phyloP scores from a whole-genome alignment of 306 rosid species.

The Elaeagnus macrophylla region DNA sequence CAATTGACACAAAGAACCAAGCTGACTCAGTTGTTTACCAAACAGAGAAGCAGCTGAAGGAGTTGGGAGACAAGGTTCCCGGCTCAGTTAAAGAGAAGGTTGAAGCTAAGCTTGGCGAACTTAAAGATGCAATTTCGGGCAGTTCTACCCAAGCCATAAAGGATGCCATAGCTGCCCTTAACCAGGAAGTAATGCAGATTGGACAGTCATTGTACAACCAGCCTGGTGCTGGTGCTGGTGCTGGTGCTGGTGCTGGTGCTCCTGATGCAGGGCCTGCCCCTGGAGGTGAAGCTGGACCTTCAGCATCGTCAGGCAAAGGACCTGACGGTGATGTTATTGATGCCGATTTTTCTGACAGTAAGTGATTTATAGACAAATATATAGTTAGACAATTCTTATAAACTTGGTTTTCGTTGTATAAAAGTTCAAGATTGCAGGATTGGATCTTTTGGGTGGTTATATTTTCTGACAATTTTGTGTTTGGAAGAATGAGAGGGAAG shows the following conservation, averaged over 20 bases:
- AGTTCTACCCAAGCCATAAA: conserved; percentile 68
- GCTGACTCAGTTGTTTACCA: conserved; percentile 91
- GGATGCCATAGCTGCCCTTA: conserved; percentile 85
- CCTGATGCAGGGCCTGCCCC: conserved; percentile 34
- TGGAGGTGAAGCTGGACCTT: conserved; percentile 54
- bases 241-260: conserved; percentile 6
- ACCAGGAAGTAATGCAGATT: conserved; percentile 93
- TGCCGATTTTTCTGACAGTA: conserved; percentile 78
- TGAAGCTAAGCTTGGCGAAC: conserved; percentile 73
- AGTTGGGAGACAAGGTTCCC: conserved; percentile 86
- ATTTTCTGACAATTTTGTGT: neutral
- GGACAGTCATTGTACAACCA: conserved; percentile 89
- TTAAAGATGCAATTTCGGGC: conserved; percentile 69
- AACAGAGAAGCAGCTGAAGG: conserved; percentile 90
- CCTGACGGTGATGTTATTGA: conserved; percentile 80
- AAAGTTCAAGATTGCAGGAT: neutral
- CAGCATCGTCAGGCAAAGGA: conserved; percentile 59
- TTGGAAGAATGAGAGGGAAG: neutral
- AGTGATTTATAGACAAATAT: conserved; percentile 23
- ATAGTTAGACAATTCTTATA: neutral
- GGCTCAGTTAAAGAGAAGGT: conserved; percentile 89
- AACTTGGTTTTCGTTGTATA: neutral
- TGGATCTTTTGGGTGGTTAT: neutral
- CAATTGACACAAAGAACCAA: conserved; percentile 86
- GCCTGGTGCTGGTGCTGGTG: conserved; percentile 46